Evolutionary conservation across 2,329 filamentous ascomycete genomes (phyloP), one percentile per base, ranked within the genome.

Genomic region (Ilyonectria robusta): DNA sequence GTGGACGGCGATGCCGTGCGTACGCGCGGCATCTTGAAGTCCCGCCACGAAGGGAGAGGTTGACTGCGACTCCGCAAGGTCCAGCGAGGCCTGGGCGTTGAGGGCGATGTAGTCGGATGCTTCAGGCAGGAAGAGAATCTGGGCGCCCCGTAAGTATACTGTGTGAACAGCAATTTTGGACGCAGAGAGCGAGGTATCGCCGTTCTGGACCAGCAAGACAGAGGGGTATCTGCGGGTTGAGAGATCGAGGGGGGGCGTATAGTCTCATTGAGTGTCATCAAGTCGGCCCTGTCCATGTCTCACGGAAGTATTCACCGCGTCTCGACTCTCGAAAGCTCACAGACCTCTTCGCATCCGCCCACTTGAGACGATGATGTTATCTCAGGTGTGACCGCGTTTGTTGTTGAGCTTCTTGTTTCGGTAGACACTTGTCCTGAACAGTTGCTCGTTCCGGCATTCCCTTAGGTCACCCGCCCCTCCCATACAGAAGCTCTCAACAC

Each of bases 71-170:
- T 87, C 88, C 70, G 90, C 94, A 10, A 98, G 89, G 5, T 88
- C 85, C 9, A 94, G 81, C 0, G 92, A 92, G 74, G 95, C 91
- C 11, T 88, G 80, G 2, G 91, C 85, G 1, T 89, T 91, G 2
- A 87, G 84, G 21, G 90, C 92, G 75, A 98, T 94, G 84, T 97
- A 98, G 83, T 97, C 94, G 63, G 89, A 90, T 26, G 95, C 95
- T 86, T 98, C 95, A 13, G 95, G 95, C 59, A 98, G 91, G 83
- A 98, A 98, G 56, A 98, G 88, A 19, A 93, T 89, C 88, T 93
- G 69, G 26, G 9, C 15, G 13, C 19, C 13, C 3, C 46, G 67
- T 74, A 67, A 72, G 72, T 74, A 75, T 67, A 74, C 72, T 59
- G 62, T 70, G 62, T 71, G 62, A 74, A 62, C 63, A 70, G 61